Evolutionary conservation across 352 stramenopile genomes (phyloP), one percentile per base, ranked within the genome.

Genomic region (Globisporangium nunn): DNA sequence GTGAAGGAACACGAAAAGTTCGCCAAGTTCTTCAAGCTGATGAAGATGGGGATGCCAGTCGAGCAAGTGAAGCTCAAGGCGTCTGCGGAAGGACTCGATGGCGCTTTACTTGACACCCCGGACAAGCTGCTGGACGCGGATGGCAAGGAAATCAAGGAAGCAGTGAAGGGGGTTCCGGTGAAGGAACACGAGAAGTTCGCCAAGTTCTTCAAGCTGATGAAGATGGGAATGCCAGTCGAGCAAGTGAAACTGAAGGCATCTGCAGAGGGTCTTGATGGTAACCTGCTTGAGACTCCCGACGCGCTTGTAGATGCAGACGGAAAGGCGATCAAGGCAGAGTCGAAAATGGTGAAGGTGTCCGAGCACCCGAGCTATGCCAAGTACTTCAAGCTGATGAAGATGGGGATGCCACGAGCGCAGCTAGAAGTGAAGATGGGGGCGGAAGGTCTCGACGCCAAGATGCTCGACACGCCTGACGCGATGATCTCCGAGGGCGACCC

Each of bases 121-220:
- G 79, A 89, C 47, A 77, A 72, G 41, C 50, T 88, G 15, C 51
- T 88, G 47, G 72, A 85, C 56, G 75, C 63, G 28, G 66, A 87
- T 4, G 75, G 75, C 28, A 86, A 37, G 31, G 31, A 37, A 8
- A 8, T 37, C 31, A 80, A 87, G 56, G 73, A 87, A 66, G 71
- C 39, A 15, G 43, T 47, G 3, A 79, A 66, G 53, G 71, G 75
- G 0, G 69, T 45, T 23, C 64, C 70, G 3, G 77, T 85, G 39
- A 87, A 97, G 58, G 87, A 97, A 6, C 87, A 98, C 64, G 84
- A 87, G 15, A 88, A 90, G 49, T 98, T 95, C 63, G 73, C 67
- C 17, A 97, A 97, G 67, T 98, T 98, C 58, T 98, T 98, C 64
- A 98, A 97, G 60, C 91, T 98, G 70, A 43, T 93, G 50, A 89